Conservation (phyloP, 1,139 yeast genomes). For the Protomyces arabidopsidicola region DNA sequence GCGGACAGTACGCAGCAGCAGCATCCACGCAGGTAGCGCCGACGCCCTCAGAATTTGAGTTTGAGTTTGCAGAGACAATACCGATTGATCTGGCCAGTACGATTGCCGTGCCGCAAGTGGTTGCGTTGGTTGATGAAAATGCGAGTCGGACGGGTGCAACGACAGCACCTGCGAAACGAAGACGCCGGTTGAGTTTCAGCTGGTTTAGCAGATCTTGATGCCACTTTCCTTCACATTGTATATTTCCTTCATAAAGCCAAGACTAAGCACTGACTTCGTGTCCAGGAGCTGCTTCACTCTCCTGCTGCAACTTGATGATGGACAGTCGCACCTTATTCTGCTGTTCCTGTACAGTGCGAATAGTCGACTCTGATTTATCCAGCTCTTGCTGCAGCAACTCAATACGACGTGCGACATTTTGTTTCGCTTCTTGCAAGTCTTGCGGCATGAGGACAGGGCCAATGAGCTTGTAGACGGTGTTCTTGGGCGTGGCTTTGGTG, state of each 20-base stretch:
- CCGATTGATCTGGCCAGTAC: background rate
- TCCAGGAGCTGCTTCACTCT: background rate
- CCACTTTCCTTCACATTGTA: background rate
- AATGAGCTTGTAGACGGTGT: slow-evolving; percentile 78
- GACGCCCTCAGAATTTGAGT: background rate
- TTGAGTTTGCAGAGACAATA: background rate
- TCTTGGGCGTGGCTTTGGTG: slow-evolving; percentile 52
- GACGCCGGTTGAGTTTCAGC: background rate
- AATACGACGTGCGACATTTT: slow-evolving; percentile 79
- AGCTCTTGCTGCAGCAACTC: slow-evolving; percentile 81
- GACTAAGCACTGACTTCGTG: background rate
- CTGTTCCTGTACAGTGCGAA: slow-evolving; percentile 7
- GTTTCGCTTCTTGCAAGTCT: slow-evolving; percentile 70
- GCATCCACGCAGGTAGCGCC: background rate
- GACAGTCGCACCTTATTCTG: slow-evolving; percentile 9
- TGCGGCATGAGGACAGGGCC: slow-evolving; percentile 93
- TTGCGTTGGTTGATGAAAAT: background rate
- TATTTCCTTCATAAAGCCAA: background rate
- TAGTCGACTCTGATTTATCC: slow-evolving; percentile 4
- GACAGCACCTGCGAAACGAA: background rate
- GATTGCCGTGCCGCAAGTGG: background rate
- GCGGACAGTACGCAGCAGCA: background rate
- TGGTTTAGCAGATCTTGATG: background rate
- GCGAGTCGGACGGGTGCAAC: background rate
- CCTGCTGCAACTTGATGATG: slow-evolving; percentile 16